phyloP scores from a whole-genome alignment of 495 filamentous ascomycete species.

The Penicillium ochrochloron region DNA sequence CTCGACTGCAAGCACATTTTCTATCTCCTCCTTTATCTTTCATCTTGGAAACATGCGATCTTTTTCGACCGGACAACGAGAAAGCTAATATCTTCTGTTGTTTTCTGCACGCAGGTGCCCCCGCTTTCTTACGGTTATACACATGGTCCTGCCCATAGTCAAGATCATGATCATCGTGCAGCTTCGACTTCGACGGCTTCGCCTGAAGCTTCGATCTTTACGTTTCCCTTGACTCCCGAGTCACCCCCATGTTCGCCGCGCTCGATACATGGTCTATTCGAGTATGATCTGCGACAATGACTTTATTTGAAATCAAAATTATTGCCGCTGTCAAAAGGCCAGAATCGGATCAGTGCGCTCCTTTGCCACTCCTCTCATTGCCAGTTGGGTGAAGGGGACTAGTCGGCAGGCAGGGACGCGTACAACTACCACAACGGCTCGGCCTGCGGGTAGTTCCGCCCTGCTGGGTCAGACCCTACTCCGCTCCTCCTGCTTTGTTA shows the following conservation, averaged over 20 bases:
- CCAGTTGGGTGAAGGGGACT: not conserved
- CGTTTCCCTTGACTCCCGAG: slow-evolving; percentile 48
- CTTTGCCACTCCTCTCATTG: not conserved
- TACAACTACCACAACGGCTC: not conserved
- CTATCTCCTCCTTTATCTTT: slow-evolving; percentile 1
- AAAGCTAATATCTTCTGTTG: slow-evolving; percentile 36
- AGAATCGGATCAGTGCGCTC: not conserved
- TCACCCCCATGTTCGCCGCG: slow-evolving; percentile 42
- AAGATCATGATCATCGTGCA: slow-evolving; percentile 62
- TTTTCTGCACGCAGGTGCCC: slow-evolving; percentile 68
- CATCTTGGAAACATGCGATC: not conserved
- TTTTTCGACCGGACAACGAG: slow-evolving; percentile 12
- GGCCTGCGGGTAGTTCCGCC: slow-evolving; percentile 8
- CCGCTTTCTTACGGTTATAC: slow-evolving; percentile 82
- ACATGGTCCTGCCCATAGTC: slow-evolving; percentile 38
- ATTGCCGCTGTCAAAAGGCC: not conserved
- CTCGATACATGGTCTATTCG: slow-evolving; percentile 31
- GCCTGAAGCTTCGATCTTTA: slow-evolving; percentile 40
- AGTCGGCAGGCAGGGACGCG: not conserved
- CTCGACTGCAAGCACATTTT: slow-evolving; percentile 31
- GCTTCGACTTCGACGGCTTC: slow-evolving; percentile 41
- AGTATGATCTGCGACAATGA: slow-evolving; percentile 33
- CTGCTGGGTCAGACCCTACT: not conserved
- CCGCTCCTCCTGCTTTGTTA: not conserved
- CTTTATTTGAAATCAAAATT: not conserved